phyloP scores from a whole-genome alignment of 371 early-diverging fungal genomes.

The Dipsacomyces acuminosporus region DNA sequence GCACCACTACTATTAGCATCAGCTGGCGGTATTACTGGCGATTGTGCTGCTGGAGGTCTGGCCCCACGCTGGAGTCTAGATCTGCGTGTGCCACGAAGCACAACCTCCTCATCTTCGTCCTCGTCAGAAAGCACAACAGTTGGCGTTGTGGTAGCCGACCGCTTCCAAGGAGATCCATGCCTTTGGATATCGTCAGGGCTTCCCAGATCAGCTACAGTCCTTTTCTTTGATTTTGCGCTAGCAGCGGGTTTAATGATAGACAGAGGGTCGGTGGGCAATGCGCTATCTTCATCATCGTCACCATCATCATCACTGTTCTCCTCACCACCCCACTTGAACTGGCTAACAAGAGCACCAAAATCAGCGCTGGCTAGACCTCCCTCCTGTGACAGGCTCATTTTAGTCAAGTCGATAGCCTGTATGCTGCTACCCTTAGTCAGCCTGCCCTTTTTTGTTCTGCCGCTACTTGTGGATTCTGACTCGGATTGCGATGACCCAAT shows the following conservation, averaged over 20 bases:
- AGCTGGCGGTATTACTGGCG: no score
- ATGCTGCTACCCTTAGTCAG: no score
- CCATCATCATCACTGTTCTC: neutral
- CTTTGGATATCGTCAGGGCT: neutral
- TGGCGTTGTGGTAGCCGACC: constrained; percentile 4
- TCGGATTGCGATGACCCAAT: no score
- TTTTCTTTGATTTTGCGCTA: neutral
- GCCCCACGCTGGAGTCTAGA: no score
- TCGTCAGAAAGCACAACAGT: neutral
- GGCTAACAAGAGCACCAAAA: constrained; percentile 11
- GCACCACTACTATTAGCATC: neutral
- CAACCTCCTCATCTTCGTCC: neutral
- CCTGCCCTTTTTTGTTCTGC: no score
- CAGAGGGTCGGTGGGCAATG: no score
- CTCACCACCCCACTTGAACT: constrained; percentile 13
- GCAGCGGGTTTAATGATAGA: no score
- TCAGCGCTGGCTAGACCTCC: neutral
- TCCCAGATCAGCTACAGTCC: neutral
- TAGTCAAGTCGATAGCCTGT: constrained; percentile 4
- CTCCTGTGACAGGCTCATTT: constrained; percentile 10
- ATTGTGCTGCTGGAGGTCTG: no score
- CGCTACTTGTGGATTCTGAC: no score
- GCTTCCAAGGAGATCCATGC: neutral
- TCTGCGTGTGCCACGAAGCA: no score
- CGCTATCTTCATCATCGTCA: constrained; percentile 1